A percentile compares a stretch with the other conserved stretches of the same genome.
phyloP scores from a whole-genome alignment of 2,329 filamentous ascomycete genomes.

The Coniochaeta prunicola region DNA sequence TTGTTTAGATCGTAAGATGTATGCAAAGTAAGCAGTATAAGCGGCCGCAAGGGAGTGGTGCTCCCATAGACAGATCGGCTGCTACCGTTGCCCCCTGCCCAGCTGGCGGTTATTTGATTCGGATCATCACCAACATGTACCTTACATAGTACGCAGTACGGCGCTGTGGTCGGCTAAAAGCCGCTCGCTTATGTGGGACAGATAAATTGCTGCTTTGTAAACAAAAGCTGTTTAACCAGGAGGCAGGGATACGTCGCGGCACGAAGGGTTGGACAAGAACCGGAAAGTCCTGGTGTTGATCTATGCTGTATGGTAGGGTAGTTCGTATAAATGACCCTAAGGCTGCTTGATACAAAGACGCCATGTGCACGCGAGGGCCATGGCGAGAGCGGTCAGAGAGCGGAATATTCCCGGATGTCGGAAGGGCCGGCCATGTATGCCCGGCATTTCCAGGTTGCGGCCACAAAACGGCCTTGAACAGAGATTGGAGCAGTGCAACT shows the following conservation, averaged over 20 bases:
- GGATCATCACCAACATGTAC: no score
- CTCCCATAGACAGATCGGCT: background rate
- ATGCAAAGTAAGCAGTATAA: background rate
- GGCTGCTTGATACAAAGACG: background rate
- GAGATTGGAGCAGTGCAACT: background rate
- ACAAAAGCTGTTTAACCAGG: background rate
- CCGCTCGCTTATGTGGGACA: background rate
- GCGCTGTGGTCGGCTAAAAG: background rate
- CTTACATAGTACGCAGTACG: background rate
- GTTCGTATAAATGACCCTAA: background rate
- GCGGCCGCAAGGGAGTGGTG: background rate
- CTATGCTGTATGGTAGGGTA: no score
- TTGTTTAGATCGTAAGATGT: background rate
- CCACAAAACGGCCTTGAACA: background rate
- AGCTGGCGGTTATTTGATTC: no score
- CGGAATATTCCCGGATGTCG: background rate
- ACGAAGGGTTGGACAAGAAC: background rate
- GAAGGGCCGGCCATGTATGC: background rate
- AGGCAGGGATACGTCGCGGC: background rate
- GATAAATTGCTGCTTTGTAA: background rate
- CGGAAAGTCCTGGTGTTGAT: background rate
- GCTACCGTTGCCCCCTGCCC: no score
- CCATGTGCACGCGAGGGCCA: background rate
- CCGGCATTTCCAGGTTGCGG: background rate
- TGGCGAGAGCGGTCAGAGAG: background rate